Evolutionary conservation across 495 filamentous ascomycete genomes (phyloP).

Genomic region (Pseudotulostoma volvatum): DNA sequence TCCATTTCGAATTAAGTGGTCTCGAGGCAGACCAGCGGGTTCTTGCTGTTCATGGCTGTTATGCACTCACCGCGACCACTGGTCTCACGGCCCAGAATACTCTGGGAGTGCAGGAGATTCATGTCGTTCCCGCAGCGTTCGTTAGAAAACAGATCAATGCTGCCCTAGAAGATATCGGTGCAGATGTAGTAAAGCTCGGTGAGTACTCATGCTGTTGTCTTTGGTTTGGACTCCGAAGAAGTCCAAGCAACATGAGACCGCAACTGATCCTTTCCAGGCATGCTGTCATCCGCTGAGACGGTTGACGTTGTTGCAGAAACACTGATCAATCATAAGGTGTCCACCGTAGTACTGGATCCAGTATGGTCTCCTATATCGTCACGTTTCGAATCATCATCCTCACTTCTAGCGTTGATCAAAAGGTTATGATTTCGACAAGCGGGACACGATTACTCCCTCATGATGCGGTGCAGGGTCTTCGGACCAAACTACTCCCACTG

Average conservation of each 20-base stretch:
- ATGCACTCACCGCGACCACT: constrained; percentile 93
- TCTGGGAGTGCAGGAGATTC: constrained; percentile 63
- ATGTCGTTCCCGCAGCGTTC: constrained; percentile 62
- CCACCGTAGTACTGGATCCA: constrained; percentile 65
- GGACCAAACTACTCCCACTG: constrained; percentile 51
- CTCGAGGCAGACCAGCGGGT: constrained; percentile 95
- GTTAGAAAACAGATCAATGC: constrained; percentile 73
- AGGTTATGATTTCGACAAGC: constrained; percentile 90
- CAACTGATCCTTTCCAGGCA: no score
- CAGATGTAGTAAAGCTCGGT: constrained; percentile 88
- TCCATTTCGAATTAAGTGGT: constrained; percentile 37
- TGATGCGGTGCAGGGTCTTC: constrained; percentile 47
- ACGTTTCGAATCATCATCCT: not conserved
- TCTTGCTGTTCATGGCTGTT: constrained; percentile 77
- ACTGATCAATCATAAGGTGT: constrained; percentile 40
- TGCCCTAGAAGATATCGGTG: constrained; percentile 64
- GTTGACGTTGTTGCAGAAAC: constrained; percentile 59
- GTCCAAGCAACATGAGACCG: no score
- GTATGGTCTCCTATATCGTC: constrained; percentile 27
- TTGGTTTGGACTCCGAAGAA: not conserved
- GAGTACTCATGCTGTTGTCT: constrained; percentile 9
- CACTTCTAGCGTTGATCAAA: constrained; percentile 3
- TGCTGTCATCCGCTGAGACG: constrained; percentile 70
- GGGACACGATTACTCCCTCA: constrained; percentile 60
- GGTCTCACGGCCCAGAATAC: constrained; percentile 94